Conservation (phyloP, 306 rosid species). For the Senna tora region DNA sequence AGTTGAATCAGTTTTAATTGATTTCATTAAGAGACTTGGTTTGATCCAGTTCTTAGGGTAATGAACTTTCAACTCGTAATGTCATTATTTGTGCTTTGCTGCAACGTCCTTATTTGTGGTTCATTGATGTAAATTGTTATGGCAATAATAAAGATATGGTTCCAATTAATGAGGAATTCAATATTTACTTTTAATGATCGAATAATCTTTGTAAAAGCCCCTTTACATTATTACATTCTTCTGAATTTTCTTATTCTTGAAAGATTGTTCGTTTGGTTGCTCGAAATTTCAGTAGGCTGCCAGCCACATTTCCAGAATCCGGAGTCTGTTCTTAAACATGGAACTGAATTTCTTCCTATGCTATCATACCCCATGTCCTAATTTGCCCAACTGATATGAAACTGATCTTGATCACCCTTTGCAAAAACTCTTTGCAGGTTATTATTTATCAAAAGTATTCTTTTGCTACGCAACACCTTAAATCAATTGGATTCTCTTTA, state of each 20-base stretch:
- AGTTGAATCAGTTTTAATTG: constrained; percentile 3
- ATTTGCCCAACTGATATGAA: background rate
- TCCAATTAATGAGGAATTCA: background rate
- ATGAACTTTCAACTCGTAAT: background rate
- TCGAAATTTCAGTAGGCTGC: background rate
- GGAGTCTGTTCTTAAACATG: background rate
- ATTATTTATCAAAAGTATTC: constrained; percentile 4
- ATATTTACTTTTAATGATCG: background rate
- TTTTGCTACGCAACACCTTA: background rate
- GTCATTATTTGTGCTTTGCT: background rate
- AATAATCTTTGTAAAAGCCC: background rate
- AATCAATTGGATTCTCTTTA: constrained; percentile 2
- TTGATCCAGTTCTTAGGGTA: background rate
- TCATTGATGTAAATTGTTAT: background rate
- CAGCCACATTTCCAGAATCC: background rate
- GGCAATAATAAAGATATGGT: background rate
- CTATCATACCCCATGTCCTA: background rate
- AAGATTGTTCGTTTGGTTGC: background rate
- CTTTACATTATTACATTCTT: background rate
- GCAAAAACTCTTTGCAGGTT: constrained; percentile 44
- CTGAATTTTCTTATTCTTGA: background rate
- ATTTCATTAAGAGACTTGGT: background rate
- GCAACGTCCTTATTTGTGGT: background rate
- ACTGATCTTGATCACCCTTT: constrained; percentile 9
- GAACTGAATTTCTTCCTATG: background rate